phyloP scores from a whole-genome alignment of 1,139 yeast genomes.

The Groenewaldozyma sp. region DNA sequence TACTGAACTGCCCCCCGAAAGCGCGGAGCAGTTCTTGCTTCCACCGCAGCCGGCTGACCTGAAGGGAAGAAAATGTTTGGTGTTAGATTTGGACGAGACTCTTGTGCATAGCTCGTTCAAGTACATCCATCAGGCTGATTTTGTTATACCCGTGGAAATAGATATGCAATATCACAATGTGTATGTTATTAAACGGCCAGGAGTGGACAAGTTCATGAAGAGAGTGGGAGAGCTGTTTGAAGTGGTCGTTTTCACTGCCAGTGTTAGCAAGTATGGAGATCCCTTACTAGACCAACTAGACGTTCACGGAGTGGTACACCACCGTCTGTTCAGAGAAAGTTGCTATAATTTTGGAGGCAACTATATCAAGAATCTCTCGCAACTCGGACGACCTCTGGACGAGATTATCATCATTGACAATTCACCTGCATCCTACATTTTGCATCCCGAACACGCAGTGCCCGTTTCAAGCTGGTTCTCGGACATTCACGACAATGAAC shows the following conservation, averaged over 20 bases:
- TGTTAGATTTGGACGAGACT: conserved; percentile 91
- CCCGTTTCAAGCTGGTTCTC: conserved; percentile 99
- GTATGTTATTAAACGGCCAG: conserved; percentile 94
- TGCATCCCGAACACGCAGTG: conserved; percentile 96
- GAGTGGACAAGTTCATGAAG: conserved; percentile 85
- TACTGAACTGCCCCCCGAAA: neutral
- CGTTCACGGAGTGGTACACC: conserved; percentile 63
- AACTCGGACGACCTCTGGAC: conserved; percentile 81
- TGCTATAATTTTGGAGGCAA: conserved; percentile 81
- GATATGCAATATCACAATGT: conserved; percentile 90
- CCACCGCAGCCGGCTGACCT: conserved; percentile 41
- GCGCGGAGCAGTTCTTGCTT: conserved; percentile 43
- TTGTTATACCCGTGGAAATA: conserved; percentile 86
- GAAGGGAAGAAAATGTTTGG: conserved; percentile 67
- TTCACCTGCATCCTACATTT: conserved; percentile 92
- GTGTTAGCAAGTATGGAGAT: conserved; percentile 91
- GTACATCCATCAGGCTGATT: conserved; percentile 84
- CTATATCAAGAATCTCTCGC: conserved; percentile 86
- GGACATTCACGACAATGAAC: conserved; percentile 93
- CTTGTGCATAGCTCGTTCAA: conserved; percentile 93
- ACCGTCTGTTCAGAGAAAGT: conserved; percentile 83
- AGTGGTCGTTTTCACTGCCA: conserved; percentile 94
- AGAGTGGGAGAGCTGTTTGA: conserved; percentile 82
- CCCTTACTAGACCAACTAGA: conserved; percentile 88
- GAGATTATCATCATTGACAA: conserved; percentile 89